These are phyloP conservation scores for Diaporthe destruens DNA, from an alignment of 2,329 filamentous ascomycete species.

Conservation along the genomic window DNA sequence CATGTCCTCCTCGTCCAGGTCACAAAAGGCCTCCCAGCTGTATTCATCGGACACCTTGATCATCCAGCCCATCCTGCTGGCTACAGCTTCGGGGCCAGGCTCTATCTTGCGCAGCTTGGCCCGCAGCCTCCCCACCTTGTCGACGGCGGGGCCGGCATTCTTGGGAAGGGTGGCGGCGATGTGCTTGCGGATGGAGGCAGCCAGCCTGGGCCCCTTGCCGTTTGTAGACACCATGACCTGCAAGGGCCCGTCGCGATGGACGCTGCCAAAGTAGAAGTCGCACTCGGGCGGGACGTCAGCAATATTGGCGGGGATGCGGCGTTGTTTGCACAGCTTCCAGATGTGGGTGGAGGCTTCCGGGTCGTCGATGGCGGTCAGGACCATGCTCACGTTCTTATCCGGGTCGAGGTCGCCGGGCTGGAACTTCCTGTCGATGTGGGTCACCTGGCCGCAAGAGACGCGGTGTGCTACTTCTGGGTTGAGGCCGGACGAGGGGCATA, in stretches of 20 bases:
- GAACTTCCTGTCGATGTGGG: conserved; percentile 86
- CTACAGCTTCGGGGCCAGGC: conserved; percentile 78
- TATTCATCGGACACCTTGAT: conserved; percentile 90
- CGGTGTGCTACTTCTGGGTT: conserved; percentile 91
- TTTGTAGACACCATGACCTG: conserved; percentile 99
- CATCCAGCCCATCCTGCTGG: conserved; percentile 97
- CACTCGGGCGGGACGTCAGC: conserved; percentile 97
- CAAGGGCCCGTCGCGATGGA: conserved; percentile 93
- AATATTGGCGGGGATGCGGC: conserved; percentile 89
- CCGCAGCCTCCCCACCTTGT: conserved; percentile 84
- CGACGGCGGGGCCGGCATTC: conserved; percentile 87
- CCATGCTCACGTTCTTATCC: conserved; percentile 87
- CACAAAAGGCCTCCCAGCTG: conserved; percentile 85
- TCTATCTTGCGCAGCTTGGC: conserved; percentile 83
- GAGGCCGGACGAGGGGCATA: conserved; percentile 83
- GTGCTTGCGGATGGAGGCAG: conserved; percentile 84
- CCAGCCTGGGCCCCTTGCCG: conserved; percentile 92
- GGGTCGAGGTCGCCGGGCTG: conserved; percentile 84
- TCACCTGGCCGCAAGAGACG: conserved; percentile 79
- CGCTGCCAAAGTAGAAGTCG: conserved; percentile 98
- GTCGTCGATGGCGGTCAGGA: conserved; percentile 93
- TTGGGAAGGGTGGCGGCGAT: conserved; percentile 82
- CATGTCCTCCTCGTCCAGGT: conserved; percentile 87
- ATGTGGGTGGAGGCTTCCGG: conserved; percentile 89
- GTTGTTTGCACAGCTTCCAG: conserved; percentile 93